Evolutionary conservation across 768 basidiomycete species (phyloP).

Genomic region (Trichaptum fuscoviolaceum): DNA sequence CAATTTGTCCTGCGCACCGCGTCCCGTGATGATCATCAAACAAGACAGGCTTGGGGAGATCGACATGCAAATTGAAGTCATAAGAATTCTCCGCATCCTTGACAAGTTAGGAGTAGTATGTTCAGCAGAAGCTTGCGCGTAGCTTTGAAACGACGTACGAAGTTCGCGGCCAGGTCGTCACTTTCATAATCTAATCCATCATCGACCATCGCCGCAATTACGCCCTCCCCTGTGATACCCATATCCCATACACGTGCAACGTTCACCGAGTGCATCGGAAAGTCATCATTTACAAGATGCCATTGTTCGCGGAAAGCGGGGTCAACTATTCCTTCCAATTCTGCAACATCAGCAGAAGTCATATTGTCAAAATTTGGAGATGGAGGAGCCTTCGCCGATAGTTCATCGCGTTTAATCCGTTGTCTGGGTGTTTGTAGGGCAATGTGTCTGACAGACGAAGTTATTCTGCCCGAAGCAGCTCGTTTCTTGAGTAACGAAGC

Average conservation of each 20-base stretch:
- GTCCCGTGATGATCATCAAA: constrained; percentile 96
- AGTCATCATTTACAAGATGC: constrained; percentile 90
- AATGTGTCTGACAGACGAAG: constrained; percentile 55
- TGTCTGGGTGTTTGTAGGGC: constrained; percentile 60
- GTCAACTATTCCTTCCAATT: constrained; percentile 66
- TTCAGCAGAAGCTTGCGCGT: background rate
- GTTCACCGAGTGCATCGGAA: constrained; percentile 83
- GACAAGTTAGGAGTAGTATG: constrained; percentile 3
- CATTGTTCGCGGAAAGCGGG: constrained; percentile 85
- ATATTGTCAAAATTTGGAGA: constrained; percentile 29
- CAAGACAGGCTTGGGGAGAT: constrained; percentile 81
- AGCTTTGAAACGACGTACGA: constrained; percentile 51
- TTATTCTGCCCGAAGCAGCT: constrained; percentile 34
- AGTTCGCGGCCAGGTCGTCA: constrained; percentile 84
- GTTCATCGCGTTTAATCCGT: constrained; percentile 51
- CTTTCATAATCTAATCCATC: constrained; percentile 92
- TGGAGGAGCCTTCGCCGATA: constrained; percentile 48
- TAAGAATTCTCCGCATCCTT: constrained; percentile 86
- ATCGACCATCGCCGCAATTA: constrained; percentile 87
- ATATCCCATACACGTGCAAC: constrained; percentile 89
- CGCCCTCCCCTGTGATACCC: constrained; percentile 82
- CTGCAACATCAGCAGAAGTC: constrained; percentile 44
- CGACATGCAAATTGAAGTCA: constrained; percentile 93
- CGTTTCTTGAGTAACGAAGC: constrained; percentile 38
- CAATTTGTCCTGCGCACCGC: constrained; percentile 95